Percentiles rank a stretch among this genome's conserved stretches.
These are phyloP conservation scores for Patellifolia procumbens DNA, from an alignment of 179 eudicot species.

Conservation along the genomic window DNA sequence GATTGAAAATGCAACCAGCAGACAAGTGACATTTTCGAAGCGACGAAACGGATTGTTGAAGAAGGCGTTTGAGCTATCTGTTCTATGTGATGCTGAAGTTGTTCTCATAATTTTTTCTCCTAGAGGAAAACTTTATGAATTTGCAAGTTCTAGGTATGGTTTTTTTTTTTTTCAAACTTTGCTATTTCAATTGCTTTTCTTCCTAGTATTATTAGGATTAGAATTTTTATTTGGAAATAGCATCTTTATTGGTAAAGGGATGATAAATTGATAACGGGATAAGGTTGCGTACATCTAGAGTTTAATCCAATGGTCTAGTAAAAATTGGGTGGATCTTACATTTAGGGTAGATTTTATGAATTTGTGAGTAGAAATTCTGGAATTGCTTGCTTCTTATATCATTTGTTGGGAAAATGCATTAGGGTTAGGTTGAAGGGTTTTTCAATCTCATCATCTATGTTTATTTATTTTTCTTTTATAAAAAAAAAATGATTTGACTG, in stretches of 20 bases:
- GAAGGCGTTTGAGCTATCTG: constrained; percentile 56
- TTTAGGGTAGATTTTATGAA: not conserved
- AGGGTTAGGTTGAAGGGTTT: constrained; percentile 25
- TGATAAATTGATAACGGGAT: too few relatives aligned
- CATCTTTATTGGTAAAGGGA: not conserved
- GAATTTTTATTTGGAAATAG: not conserved
- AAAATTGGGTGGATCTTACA: not conserved
- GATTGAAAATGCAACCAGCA: constrained; percentile 56
- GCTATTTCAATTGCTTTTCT: not conserved
- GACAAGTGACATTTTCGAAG: constrained; percentile 74
- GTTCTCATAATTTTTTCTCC: constrained; percentile 62
- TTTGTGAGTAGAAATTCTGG: too few relatives aligned
- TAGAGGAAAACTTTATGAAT: constrained; percentile 72
- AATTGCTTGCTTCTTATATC: not conserved
- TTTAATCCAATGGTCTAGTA: not conserved
- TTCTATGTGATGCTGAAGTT: constrained; percentile 35
- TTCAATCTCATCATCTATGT: too few relatives aligned
- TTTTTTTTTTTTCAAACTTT: not conserved
- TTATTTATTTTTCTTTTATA: too few relatives aligned
- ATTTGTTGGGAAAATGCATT: not conserved
- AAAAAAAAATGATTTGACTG: too few relatives aligned
- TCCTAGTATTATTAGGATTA: too few relatives aligned
- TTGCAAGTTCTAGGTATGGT: constrained; percentile 59
- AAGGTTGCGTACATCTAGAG: constrained; percentile 5
- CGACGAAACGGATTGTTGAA: constrained; percentile 38